Evolutionary conservation across 176 grass and related monocot genomes (phyloP), one percentile per base, ranked within the genome.

Genomic region (Chloris gayana): DNA sequence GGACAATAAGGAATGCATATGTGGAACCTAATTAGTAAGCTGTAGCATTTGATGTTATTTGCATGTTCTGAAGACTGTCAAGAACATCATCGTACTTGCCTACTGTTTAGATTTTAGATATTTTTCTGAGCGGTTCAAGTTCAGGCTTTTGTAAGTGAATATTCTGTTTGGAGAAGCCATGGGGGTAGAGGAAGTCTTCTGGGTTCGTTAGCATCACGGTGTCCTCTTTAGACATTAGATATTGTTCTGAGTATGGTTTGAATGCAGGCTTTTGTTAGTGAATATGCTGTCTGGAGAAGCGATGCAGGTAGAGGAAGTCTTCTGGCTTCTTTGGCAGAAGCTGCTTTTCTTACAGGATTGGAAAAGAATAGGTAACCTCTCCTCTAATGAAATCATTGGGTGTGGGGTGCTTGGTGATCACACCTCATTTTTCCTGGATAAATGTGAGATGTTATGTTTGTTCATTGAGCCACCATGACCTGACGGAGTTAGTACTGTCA

Each of bases 111-210:
- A 30, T 12, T 45, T 49, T 26, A 75, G 32, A 45, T 35, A 84
- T 56, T 0, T 33, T 56, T 84, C 27, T 38, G 39, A 10, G 64
- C 71, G 27, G 56, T 58, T 46, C 72, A 65, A 25, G 57, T 60
- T 30, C 85, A 98, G 95, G 92, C 88, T 79, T 98, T 98, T 87
- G 92, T 98, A 33, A 98, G 95, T 75, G 90, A 98, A 63, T 98
- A 98, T 35, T 92, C 95, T 87, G 95, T 98, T 70, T 86, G 82
- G 66, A 87, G 87, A 83, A 83, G 64, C 15, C 92, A 98, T 77
- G 88, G 80, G 9, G 92, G 95, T 39, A 93, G 60, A 45, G 95
- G 95, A 81, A 98, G 89, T 70, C 90, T 98, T 74, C 85, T 98
- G 68, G 92, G 88, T 83, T 88, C 95, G n/a, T n/a, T n/a, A n/a